Conservation (phyloP, 768 basidiomycete genomes). For the Collybia mongolica region DNA sequence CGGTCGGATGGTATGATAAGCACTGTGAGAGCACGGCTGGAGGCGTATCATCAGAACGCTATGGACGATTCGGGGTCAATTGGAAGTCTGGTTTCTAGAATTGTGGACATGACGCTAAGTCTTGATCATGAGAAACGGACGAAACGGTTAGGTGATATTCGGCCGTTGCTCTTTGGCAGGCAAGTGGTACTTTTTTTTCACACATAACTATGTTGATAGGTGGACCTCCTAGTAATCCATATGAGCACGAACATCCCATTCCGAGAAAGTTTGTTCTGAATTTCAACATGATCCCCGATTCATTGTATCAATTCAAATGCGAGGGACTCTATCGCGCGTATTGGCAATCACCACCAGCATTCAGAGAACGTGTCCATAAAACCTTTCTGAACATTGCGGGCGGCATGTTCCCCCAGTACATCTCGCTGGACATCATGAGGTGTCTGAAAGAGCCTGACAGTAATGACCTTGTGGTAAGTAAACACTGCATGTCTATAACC, state of each 20-base stretch:
- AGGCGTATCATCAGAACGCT: not conserved
- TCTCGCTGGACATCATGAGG: not conserved
- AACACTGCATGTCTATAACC: not conserved
- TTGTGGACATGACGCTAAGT: not conserved
- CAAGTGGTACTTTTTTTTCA: not conserved
- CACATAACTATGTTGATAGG: not conserved
- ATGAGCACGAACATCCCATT: not conserved
- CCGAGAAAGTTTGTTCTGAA: not conserved
- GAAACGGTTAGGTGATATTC: not conserved
- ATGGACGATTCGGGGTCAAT: not conserved
- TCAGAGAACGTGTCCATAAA: constrained; percentile 1
- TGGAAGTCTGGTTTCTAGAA: not conserved
- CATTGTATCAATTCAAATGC: not conserved
- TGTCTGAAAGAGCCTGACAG: not conserved
- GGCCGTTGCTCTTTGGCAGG: constrained; percentile 1
- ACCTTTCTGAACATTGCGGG: not conserved
- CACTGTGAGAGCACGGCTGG: not conserved
- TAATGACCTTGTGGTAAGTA: not conserved
- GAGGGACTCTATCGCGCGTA: constrained; percentile 3
- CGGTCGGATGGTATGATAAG: not conserved
- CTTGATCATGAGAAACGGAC: not conserved
- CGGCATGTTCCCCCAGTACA: not conserved
- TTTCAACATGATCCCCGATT: constrained; percentile 2
- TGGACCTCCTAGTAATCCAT: not conserved
- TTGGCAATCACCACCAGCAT: constrained; percentile 4